These are phyloP conservation scores for Xylaria telfairii DNA, from an alignment of 495 filamentous ascomycete species.

Conservation along the genomic window DNA sequence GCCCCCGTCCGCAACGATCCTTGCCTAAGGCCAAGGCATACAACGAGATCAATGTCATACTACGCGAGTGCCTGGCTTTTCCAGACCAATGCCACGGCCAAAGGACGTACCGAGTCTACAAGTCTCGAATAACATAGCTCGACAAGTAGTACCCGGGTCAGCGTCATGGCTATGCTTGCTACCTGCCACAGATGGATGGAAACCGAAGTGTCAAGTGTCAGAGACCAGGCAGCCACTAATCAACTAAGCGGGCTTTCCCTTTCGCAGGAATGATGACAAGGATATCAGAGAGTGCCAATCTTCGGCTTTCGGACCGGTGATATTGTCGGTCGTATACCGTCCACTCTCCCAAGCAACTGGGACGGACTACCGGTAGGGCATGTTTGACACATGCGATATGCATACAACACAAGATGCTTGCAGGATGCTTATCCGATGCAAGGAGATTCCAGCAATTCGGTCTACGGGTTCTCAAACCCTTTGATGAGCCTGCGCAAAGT, in stretches of 20 bases:
- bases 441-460: background rate
- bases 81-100: background rate
- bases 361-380: background rate
- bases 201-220: background rate
- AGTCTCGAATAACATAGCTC: background rate
- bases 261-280: background rate
- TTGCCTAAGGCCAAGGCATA: slow-evolving; percentile 10
- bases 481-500: background rate
- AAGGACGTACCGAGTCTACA: background rate
- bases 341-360: slow-evolving; percentile 5
- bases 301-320: background rate
- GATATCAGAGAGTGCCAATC: background rate
- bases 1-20: slow-evolving; percentile 5
- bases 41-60: background rate
- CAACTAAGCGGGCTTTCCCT: background rate
- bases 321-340: background rate
- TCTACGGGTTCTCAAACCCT: background rate
- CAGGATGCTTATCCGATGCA: background rate
- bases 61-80: background rate
- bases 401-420: background rate
- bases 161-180: slow-evolving; percentile 6
- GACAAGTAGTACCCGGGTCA: background rate
- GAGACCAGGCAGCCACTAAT: slow-evolving; percentile 15
- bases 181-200: background rate
- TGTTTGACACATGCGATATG: slow-evolving; percentile 7